These are phyloP conservation scores for Backusella macrospora DNA, from an alignment of 192 early-diverging fungal species.

Conservation along the genomic window DNA sequence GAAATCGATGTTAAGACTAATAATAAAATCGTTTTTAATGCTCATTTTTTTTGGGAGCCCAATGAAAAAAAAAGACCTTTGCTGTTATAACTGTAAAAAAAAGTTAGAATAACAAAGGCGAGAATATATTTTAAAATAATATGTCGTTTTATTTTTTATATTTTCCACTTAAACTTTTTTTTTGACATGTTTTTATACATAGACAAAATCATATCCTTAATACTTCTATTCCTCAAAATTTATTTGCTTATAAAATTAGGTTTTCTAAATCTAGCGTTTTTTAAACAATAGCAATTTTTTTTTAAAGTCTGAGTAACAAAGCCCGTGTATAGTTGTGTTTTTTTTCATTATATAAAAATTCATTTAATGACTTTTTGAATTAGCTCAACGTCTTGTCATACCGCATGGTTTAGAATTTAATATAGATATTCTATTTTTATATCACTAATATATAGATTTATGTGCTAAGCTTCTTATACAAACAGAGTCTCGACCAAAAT, in stretches of 20 bases:
- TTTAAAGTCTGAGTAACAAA: neutral
- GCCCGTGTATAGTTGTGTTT: neutral
- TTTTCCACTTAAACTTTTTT: no score
- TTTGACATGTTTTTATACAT: no score
- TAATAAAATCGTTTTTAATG: neutral
- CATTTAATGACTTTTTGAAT: neutral
- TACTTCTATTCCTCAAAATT: neutral
- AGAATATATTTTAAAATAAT: neutral
- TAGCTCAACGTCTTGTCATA: neutral
- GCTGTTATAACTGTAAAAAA: neutral
- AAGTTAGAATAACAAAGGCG: neutral
- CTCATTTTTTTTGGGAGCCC: neutral
- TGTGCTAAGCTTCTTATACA: neutral
- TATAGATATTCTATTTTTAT: neutral
- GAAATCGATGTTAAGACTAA: constrained; percentile 1
- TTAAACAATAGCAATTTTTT: neutral
- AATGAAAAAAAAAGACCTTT: neutral
- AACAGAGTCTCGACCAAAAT: neutral
- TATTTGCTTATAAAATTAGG: neutral
- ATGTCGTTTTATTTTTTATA: neutral
- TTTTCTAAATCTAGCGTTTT: neutral
- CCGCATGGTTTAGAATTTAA: neutral
- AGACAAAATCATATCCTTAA: no score
- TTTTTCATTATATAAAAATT: neutral
- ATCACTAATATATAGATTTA: neutral